Base-by-base conservation (phyloP, 1,139 yeast species). In the Blastobotrys apis region DNA sequence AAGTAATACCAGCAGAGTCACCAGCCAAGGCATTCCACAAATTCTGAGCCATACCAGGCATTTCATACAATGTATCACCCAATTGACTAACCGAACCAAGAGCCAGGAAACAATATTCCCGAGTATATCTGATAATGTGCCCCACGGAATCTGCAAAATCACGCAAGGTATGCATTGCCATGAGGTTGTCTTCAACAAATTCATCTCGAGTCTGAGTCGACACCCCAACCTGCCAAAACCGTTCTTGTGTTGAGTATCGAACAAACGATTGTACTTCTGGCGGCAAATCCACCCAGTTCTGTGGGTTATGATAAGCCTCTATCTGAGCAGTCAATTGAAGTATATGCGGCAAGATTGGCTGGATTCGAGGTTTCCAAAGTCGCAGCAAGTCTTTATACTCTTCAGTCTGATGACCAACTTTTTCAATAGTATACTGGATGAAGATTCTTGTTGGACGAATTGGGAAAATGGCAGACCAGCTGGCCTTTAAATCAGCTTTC, bases 61-160 rank as follows among this genome's bases (percentile, higher is more conserved):
- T 78, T 53, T 83, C 92, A 59, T 86, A 94, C 50, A 94, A 73
- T 0, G 96, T 84, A 48, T 83, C 94, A 48, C 92, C 97, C 46
- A 94, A 72, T 55, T 87, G 94, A 1, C 96, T 80, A 47, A 92
- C 83, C 1, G 96, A 86, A 6, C 95, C 94, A 35, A 94, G 75
- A 0, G 97, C 86, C 53, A 90, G 68, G 59, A 88, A 85, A 3
- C 97, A 95, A 63, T 94, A 94, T 65, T 94, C 98, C 56, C 98
- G 77, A 0, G 98, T 92, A 62, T 94, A 92, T 57, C 98, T 75
- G 16, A 94, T 82, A 57, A 88, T 84, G 63, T 92, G 97, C 13
- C 98, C 98, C n/a, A 92, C 95, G 3, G 95, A 84, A 63, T 94
- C 98, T 1, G 98, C 97, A 70, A 94, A 92, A 66, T 94, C 98